Base-by-base conservation (phyloP, 306 rosid species). In the Castanopsis chinensis region DNA sequence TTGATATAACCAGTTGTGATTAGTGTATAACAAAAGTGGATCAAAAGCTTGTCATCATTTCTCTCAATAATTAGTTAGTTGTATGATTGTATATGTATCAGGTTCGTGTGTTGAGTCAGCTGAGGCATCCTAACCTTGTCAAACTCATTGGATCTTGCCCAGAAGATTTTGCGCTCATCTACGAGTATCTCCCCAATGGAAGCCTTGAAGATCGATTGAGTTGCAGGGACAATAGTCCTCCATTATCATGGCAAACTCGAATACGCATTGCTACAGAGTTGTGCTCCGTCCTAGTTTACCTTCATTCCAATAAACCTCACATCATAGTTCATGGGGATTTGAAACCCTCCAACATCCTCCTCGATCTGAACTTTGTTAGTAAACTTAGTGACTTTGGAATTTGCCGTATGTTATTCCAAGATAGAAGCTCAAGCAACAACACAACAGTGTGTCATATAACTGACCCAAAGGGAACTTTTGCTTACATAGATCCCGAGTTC, bases 361-460 rank as follows among this genome's bases (percentile, higher is more conserved):
- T 88, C 4, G 88, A 86, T 74, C 77, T 60, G 14, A 71, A 86
- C 64, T 86, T 69, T 55, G 85, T 76, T 14, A 81, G 88, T 79
- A 88, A 88, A 60, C 91, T 88, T 14, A 85, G 91, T 5, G 91
- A 88, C 76, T 88, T 88, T 33, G 91, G 91, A 18, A 88, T 86
- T 72, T 81, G 86, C 52, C 88, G 86, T 18, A 74, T 85, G 17
- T 79, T 88, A 72, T 71, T 81, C 53, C 71, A 28, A 51, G 84
- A 25, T 52, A 81, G 78, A 63, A 43, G 65, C 45, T 57, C 83
- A 23, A 80, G 69, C 83, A 53, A 81, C 79, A 25, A 64, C 61
- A 75, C 78, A 60, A 85, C 89, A 19, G 35, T 77, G 18, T 67
- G 45, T 55, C 83, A 79, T 81, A 73, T 76, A 80, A 88, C 91